Conservation (phyloP, 768 basidiomycete species). For the Chlorophyllum brunneum region DNA sequence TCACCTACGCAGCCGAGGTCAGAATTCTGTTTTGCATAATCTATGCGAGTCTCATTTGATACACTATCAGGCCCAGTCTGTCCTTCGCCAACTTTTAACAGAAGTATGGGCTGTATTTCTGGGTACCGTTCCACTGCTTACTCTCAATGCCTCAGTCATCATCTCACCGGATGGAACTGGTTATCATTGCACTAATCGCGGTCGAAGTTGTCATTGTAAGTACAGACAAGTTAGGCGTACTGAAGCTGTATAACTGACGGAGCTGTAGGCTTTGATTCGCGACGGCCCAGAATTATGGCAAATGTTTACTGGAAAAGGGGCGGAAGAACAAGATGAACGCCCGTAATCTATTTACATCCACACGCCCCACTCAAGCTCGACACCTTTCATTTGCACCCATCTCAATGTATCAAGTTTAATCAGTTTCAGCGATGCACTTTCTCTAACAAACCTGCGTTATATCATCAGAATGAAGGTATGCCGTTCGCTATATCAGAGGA, state of each 20-base stretch:
- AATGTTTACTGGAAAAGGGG: conserved; percentile 37
- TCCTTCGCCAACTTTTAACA: conserved; percentile 82
- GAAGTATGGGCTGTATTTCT: conserved; percentile 47
- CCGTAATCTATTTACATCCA: neutral
- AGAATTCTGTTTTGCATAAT: neutral
- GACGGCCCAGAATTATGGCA: conserved; percentile 77
- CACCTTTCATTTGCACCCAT: neutral
- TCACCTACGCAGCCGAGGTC: conserved; percentile 79
- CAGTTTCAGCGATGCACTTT: neutral
- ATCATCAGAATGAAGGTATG: conserved; percentile 32
- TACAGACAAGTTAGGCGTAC: conserved; percentile 7
- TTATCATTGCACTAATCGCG: conserved; percentile 92
- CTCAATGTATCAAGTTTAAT: conserved; percentile 1
- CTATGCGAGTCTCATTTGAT: neutral
- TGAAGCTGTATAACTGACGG: neutral
- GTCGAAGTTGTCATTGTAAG: conserved; percentile 91
- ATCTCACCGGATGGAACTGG: conserved; percentile 88
- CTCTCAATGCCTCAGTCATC: conserved; percentile 56
- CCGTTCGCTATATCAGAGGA: conserved; percentile 35
- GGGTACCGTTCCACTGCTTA: neutral
- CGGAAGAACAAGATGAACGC: conserved; percentile 16
- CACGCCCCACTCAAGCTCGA: neutral
- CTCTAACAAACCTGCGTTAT: too few species aligned
- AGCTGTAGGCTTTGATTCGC: conserved; percentile 62
- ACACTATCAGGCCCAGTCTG: conserved; percentile 63